Evolutionary conservation across 2,329 filamentous ascomycete genomes (phyloP).

Genomic region (Alternaria hordeiaustralica): DNA sequence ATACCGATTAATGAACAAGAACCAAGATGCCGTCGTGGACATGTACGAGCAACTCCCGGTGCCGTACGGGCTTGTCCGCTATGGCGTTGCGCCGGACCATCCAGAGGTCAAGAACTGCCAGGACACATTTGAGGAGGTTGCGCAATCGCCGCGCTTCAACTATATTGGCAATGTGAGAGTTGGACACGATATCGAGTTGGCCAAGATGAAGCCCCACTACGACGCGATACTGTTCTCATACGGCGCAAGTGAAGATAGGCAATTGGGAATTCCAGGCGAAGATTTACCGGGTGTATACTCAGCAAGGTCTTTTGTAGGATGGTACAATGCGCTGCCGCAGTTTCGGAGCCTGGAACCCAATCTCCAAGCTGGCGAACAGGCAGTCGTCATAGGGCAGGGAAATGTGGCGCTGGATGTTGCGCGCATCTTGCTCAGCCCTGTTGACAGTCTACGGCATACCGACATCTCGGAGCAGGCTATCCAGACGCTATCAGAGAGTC

Average conservation of each 20-base stretch:
- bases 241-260: conserved; percentile 83
- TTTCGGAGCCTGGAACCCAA: conserved; percentile 75
- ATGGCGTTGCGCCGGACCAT: conserved; percentile 97
- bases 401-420: conserved; percentile 97
- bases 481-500: conserved; percentile 73
- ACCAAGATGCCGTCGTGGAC: conserved; percentile 76
- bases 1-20: conserved; percentile 79
- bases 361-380: conserved; percentile 77
- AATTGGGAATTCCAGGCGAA: conserved; percentile 81
- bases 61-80: conserved; percentile 89
- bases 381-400: conserved; percentile 89
- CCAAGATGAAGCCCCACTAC: conserved; percentile 78
- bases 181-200: conserved; percentile 72
- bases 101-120: conserved; percentile 99
- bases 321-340: conserved; percentile 96
- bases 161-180: conserved; percentile 91
- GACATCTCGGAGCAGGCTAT: conserved; percentile 90
- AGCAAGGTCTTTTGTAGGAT: conserved; percentile 91
- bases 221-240: conserved; percentile 93
- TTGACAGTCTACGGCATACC: conserved; percentile 76
- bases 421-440: conserved; percentile 78
- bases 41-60: conserved; percentile 97
- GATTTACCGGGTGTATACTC: conserved; percentile 79
- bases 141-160: conserved; percentile 79
- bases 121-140: conserved; percentile 90